These are phyloP conservation scores for Plenodomus biglobosus DNA, from an alignment of 2,329 filamentous ascomycete species.

Conservation along the genomic window DNA sequence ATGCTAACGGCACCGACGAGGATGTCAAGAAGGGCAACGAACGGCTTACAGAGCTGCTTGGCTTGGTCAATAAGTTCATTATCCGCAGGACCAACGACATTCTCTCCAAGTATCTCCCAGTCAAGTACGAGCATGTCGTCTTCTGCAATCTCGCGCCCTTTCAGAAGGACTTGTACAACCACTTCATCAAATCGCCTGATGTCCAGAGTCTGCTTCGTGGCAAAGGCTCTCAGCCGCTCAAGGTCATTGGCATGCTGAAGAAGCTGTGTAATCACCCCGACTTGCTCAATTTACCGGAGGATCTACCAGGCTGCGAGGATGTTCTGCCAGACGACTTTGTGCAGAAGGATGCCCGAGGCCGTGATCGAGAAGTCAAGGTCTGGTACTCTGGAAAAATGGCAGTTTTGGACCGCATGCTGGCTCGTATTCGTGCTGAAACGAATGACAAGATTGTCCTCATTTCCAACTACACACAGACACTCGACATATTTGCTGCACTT, in stretches of 20 bases:
- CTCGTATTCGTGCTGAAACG: constrained; percentile 90
- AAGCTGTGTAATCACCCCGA: constrained; percentile 99
- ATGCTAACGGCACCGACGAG: constrained; percentile 82
- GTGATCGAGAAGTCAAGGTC: constrained; percentile 87
- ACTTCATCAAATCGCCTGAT: constrained; percentile 93
- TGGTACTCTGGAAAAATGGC: constrained; percentile 99
- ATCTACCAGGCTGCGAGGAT: constrained; percentile 83
- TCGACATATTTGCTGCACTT: constrained; percentile 90
- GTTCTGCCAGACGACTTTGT: constrained; percentile 85
- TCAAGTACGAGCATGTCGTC: constrained; percentile 99
- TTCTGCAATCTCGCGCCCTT: constrained; percentile 95
- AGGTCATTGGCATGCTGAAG: constrained; percentile 94
- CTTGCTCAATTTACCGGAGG: constrained; percentile 76
- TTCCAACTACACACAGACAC: constrained; percentile 95
- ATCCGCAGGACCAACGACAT: constrained; percentile 98
- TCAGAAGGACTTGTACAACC: constrained; percentile 90
- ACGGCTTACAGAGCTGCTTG: constrained; percentile 76
- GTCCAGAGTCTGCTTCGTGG: constrained; percentile 89
- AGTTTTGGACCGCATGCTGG: constrained; percentile 96
- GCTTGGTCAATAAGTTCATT: constrained; percentile 95
- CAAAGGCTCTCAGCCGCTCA: constrained; percentile 93
- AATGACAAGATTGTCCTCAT: constrained; percentile 99
- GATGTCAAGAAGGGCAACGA: constrained; percentile 83
- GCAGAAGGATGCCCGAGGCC: constrained; percentile 80
- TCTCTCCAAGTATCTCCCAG: constrained; percentile 91